Evolutionary conservation across 2,329 filamentous ascomycete genomes (phyloP).

Genomic region (Lasiodiplodia theobromae): DNA sequence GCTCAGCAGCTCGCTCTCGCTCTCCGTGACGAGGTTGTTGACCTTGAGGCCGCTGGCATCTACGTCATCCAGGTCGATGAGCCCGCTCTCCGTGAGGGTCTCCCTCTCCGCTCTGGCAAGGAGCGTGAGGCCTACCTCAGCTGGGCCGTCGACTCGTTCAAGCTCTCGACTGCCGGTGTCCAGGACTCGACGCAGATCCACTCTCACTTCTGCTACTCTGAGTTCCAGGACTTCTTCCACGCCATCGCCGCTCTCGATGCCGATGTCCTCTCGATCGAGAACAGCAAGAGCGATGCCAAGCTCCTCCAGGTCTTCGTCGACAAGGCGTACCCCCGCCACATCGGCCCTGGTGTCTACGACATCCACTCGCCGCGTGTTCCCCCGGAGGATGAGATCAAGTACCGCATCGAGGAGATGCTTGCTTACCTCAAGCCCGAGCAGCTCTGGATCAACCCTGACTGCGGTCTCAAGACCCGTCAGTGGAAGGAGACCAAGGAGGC

Average conservation of each 20-base stretch:
- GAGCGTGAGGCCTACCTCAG: slow-evolving; percentile 96
- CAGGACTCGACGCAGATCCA: slow-evolving; percentile 98
- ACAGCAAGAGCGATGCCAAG: slow-evolving; percentile 99
- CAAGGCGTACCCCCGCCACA: slow-evolving; percentile 96
- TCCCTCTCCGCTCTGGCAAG: slow-evolving; percentile 90
- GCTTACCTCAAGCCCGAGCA: slow-evolving; percentile 94
- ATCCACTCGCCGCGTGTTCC: slow-evolving; percentile 99
- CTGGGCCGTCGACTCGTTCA: slow-evolving; percentile 99
- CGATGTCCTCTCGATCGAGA: slow-evolving; percentile 98
- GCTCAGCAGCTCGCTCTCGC: slow-evolving; percentile 98
- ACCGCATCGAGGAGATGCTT: slow-evolving; percentile 97
- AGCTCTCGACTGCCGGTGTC: slow-evolving; percentile 90
- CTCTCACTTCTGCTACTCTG: slow-evolving; percentile 99
- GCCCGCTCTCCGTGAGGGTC: slow-evolving; percentile 98
- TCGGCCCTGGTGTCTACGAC: slow-evolving; percentile 98
- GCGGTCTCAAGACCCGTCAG: slow-evolving; percentile 98
- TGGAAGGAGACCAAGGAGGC: slow-evolving; percentile 99
- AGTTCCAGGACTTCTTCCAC: slow-evolving; percentile 99
- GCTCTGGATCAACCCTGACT: slow-evolving; percentile 99
- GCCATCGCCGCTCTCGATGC: slow-evolving; percentile 97
- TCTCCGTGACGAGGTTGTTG: slow-evolving; percentile 96
- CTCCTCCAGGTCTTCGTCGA: slow-evolving; percentile 98
- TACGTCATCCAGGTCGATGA: slow-evolving; percentile 99
- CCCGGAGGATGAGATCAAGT: slow-evolving; percentile 97
- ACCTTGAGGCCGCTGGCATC: slow-evolving; percentile 95